Evolutionary conservation across 805 yeast species (phyloP), one percentile per base, ranked within the genome.

Genomic region (Pichia phayaonensis): DNA sequence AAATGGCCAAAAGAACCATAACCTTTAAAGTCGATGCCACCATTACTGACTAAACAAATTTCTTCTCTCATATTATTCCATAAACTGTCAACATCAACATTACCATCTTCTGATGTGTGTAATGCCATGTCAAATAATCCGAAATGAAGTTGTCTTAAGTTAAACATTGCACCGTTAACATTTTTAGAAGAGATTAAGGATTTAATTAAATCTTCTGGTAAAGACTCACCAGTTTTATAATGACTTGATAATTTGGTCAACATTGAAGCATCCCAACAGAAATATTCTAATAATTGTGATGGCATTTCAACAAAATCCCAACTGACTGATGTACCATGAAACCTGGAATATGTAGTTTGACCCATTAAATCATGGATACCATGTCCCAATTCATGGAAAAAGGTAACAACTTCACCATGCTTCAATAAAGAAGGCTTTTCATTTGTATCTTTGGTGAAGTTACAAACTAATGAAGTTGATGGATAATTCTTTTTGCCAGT

Each of bases 281-380:
- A 88, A 65, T 80, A 85, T 66, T 88, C 96, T 59, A 88, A 72
- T 82, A 88, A 79, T 70, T 88, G 96, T 1, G 95, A 87, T 26
- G 96, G 96, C 52, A 92, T 87, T 67, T 88, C 96, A 46, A 88
- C 95, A 68, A 88, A 88, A 68, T 88, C 96, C 76, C 94, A 75
- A 39, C 85, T 80, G 43, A 86, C 92, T 40, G 77, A 72, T 29
- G 90, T 83, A 22, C 95, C 95, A 61, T 80, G 84, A 68, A 86
- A 87, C 54, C 83, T 74, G 2, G 84, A 74, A 56, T 77, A 81
- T 51, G 70, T 71, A 26, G 90, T 83, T 54, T 75, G 72, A 12
- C 90, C 86, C 49, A 87, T 74, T 45, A 86, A 68, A 57, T 81
- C 84, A 66, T 88, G 96, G 51, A 88, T 84, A 50, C 95, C 96